Evolutionary conservation across 306 rosid species (phyloP), one percentile per base, ranked within the genome.

Genomic region (Cicer arietinum): DNA sequence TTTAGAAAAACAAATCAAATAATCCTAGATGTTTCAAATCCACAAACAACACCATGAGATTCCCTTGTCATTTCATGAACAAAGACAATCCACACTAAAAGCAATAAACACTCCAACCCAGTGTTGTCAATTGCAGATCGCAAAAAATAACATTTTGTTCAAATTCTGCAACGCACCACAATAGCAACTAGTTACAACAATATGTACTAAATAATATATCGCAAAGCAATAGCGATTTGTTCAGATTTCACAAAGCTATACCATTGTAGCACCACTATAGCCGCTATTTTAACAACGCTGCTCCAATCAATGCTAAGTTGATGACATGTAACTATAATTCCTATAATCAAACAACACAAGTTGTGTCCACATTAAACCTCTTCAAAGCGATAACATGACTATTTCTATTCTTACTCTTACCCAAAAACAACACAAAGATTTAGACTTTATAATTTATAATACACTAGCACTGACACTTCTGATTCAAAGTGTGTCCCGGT

Each of bases 21-120:
- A 20, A 56, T 71, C 67, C 52, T 17, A 73, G 69, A 75, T 41
- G 71, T 66, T 58, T 53, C 22, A 42, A 65, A 42, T 57, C 58
- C 63, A 67, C 47, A 46, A 17, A 56, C 63, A 71, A 11, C 44
- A 43, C 25, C 52, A 61, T 56, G 42, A 68, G 22, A 71, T 67
- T 66, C 48, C 68, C 66, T 45, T 40, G 42, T 48, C 77, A 30
- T 13, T 41, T 48, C 61, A 70, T 13, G 37, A 39, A 69, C 53
- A 67, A 40, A 73, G 10, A 65, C 53, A 73, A 73, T 47, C 64
- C 50, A 58, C 11, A 17, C 67, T 22, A 16, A 73, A 52, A 65
- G 39, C 63, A 22, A 41, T 60, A 8, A 67, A 25, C 67, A 67
- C 37, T 6, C 3, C 40, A 25, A 22, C 20, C 6, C 57, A 14